Evolutionary conservation across 148 eudicot genomes (phyloP), one percentile per base, ranked within the genome.

Genomic region (Nepenthes mirabilis): DNA sequence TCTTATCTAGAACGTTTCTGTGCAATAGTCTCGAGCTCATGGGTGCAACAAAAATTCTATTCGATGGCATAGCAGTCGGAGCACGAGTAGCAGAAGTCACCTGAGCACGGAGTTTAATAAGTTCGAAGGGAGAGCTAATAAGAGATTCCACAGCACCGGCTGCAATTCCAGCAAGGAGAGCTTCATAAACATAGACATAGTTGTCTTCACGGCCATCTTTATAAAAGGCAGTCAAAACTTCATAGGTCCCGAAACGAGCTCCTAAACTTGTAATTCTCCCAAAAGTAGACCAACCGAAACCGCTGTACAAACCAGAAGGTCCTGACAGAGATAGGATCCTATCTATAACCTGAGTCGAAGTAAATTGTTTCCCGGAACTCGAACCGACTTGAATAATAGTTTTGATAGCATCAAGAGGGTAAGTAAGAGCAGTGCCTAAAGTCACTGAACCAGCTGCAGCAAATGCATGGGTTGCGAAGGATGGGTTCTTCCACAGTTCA

Each of bases 181-280:
- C 96, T 75, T 91, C 98, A 34, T 90, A 77, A 60, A 77, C 79
- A 68, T 83, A 62, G 23, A 88, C 82, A 67, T 74, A 65, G 55
- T 82, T 82, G 70, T 85, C 91, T 70, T 68, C 77, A 23, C 98
- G 79, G n/a, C 98, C 98, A 75, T 91, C 98, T 81, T 87, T 90
- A 70, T 53, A 79, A 52, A 75, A 84, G 43, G 93, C 88, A 47
- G 98, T 78, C 67, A 91, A 34, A 68, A 91, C 65, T 74, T 91
- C 98, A 68, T 83, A 84, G 52, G 81, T 71, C 57, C 94, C 96
- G 67, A 88, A 91, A 53, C 98, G 94, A 65, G 72, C 79, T 35
- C 96, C 98, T 52, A 91, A 33, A 67, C 98, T 80, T 0, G 80
- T 45, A 58, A 81, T 61, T 72, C 94, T 85, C 64, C 94, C 98